These are phyloP conservation scores for Lonicera japonica DNA, from an alignment of 129 eudicot species.

Conservation along the genomic window DNA sequence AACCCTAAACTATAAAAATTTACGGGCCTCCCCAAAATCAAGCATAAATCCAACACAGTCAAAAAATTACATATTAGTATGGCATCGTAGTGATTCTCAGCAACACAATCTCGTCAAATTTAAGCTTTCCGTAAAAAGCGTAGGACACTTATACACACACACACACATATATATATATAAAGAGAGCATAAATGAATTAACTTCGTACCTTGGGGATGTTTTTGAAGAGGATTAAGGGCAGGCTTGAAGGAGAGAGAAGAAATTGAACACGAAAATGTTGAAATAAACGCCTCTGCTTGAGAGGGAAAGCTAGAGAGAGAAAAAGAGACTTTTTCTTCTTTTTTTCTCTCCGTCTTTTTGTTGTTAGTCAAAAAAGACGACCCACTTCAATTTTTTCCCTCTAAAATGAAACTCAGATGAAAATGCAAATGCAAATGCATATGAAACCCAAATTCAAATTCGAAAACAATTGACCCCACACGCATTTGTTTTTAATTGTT, in stretches of 20 bases:
- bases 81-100: no score
- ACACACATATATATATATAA: no score
- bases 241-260: conserved; percentile 12
- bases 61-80: no score
- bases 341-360: background rate
- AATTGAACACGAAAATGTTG: background rate
- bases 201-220: conserved; percentile 24
- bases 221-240: background rate
- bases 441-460: conserved; percentile 15
- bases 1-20: background rate
- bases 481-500: no score
- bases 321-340: conserved; percentile 8
- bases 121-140: no score
- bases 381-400: conserved; percentile 12
- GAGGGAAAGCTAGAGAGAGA: conserved; percentile 13
- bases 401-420: conserved; percentile 27
- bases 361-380: conserved; percentile 26
- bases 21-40: background rate
- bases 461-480: background rate
- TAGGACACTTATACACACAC: no score
- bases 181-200: background rate
- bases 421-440: conserved; percentile 33
- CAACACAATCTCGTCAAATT: background rate
- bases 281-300: background rate
- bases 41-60: background rate